Evolutionary conservation across 2,329 filamentous ascomycete species (phyloP), one percentile per base, ranked within the genome.

Genomic region (Trichoderma citrinoviride): DNA sequence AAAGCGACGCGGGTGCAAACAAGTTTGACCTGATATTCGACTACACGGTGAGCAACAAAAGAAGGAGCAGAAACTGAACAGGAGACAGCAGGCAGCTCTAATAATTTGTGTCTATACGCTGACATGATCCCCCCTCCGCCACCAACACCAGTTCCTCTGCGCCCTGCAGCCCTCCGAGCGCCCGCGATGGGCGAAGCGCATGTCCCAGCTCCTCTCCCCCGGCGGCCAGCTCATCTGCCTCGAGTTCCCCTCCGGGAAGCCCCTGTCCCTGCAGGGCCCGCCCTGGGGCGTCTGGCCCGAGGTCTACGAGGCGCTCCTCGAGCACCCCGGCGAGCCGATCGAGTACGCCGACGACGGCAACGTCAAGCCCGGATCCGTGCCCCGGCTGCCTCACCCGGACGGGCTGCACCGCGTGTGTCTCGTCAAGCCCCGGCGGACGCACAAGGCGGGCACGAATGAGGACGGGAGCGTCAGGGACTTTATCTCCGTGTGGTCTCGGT

Each of bases 181-280:
- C 21, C 78, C 81, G 3, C 73, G 72, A 21, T 89, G 86, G 86
- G 82, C 85, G 14, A 74, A 74, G 62, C 78, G 84, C 62, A 83
- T 85, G 75, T 70, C 77, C 15, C 73, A 81, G 44, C 78, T 88
- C 44, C 77, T 89, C 33, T 69, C 76, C 21, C 78, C 79, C 6
- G 73, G 70, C 25, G 85, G 85, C 23, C 78, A 81, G 43, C 77
- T 89, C 27, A 73, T 89, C 58, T 88, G 86, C 76, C 83, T 96
- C 67, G 92, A 96, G 74, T 96, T 90, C 74, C 92, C 92, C 10
- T 87, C 89, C 1, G 83, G 85, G 67, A 95, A 93, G 74, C 82
- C 86, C 47, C 83, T 88, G 10, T 80, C 80, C 12, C 81, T 83
- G 10, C 82, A 82, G 10, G 92, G 92, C 0, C 92, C 92, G 14